A percentile compares a stretch with the other conserved stretches of the same genome.
phyloP scores from a whole-genome alignment of 139 green algal genomes.

The Chlorella vulgaris region DNA sequence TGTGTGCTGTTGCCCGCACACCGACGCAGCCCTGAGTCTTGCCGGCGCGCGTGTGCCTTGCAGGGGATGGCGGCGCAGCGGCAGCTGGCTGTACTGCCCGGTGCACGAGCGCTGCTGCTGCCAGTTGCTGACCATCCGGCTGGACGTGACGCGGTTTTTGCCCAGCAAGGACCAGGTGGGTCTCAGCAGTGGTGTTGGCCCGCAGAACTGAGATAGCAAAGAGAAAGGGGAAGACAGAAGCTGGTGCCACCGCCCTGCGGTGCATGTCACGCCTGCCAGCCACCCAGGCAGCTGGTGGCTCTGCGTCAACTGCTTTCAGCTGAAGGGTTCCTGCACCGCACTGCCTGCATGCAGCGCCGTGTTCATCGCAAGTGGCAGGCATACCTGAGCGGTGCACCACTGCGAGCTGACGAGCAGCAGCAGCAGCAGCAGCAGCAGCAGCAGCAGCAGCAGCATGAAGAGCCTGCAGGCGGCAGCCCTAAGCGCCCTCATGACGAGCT shows the following conservation, averaged over 20 bases:
- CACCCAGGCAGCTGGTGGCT: no score
- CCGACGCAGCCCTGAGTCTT: no score
- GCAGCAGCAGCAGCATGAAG: not conserved
- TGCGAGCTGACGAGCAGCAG: conserved; percentile 9
- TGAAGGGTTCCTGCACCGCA: no score
- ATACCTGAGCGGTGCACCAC: conserved; percentile 35
- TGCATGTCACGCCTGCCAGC: no score
- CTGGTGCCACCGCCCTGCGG: no score
- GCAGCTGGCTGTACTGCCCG: conserved; percentile 57
- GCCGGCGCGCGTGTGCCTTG: no score
- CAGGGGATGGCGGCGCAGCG: conserved; percentile 58
- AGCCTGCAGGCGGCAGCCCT: conserved; percentile 17
- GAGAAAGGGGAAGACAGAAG: no score
- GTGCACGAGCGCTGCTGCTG: conserved; percentile 50
- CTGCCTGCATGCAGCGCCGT: not conserved
- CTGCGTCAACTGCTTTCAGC: no score
- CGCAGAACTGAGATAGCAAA: no score
- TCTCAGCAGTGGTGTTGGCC: no score
- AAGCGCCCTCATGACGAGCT: conserved; percentile 34
- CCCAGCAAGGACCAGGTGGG: conserved; percentile 44
- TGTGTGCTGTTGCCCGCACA: no score
- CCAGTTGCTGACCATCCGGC: conserved; percentile 55
- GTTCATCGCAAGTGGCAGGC: conserved; percentile 37
- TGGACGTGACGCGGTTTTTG: conserved; percentile 45
- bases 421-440: conserved; percentile 12